These are phyloP conservation scores for Pichia sp. DNA, from an alignment of 1,139 yeast genomes.

Conservation along the genomic window DNA sequence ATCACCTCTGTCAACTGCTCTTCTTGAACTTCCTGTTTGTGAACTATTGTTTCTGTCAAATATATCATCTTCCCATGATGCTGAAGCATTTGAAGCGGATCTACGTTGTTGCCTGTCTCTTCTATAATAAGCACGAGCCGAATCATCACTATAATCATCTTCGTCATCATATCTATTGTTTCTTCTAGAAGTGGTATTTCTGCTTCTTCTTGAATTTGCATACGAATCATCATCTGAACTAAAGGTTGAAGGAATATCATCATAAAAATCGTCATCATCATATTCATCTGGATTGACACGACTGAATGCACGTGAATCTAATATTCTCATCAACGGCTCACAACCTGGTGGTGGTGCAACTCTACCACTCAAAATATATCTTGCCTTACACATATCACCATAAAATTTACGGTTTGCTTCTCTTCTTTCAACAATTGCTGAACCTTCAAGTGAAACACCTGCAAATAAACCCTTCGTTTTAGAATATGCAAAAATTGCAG, in stretches of 20 bases:
- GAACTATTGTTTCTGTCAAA: constrained; percentile 42
- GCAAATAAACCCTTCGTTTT: constrained; percentile 96
- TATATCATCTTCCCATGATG: constrained; percentile 79
- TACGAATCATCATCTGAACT: constrained; percentile 38
- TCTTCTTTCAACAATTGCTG: constrained; percentile 89
- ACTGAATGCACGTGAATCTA: constrained; percentile 80
- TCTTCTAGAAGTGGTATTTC: constrained; percentile 27
- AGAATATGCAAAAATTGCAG: constrained; percentile 90
- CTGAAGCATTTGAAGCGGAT: constrained; percentile 13
- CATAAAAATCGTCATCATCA: constrained; percentile 56
- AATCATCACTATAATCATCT: constrained; percentile 29
- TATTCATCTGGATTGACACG: constrained; percentile 46
- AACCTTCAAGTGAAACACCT: constrained; percentile 94
- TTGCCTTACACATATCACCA: constrained; percentile 81
- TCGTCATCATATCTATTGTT: constrained; percentile 36
- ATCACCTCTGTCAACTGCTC: constrained; percentile 2
- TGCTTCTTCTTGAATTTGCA: constrained; percentile 16
- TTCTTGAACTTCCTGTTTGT: constrained; percentile 9
- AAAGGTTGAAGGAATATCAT: constrained; percentile 68
- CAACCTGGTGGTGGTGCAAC: constrained; percentile 93
- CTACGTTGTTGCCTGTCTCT: constrained; percentile 9
- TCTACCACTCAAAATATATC: constrained; percentile 72
- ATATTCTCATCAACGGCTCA: constrained; percentile 78
- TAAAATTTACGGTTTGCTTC: constrained; percentile 95
- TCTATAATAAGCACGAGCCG: constrained; percentile 18